A percentile compares a stretch with the other conserved stretches of the same genome.
These are phyloP conservation scores for Amylocystis lapponica DNA, from an alignment of 768 basidiomycete species.

Conservation along the genomic window DNA sequence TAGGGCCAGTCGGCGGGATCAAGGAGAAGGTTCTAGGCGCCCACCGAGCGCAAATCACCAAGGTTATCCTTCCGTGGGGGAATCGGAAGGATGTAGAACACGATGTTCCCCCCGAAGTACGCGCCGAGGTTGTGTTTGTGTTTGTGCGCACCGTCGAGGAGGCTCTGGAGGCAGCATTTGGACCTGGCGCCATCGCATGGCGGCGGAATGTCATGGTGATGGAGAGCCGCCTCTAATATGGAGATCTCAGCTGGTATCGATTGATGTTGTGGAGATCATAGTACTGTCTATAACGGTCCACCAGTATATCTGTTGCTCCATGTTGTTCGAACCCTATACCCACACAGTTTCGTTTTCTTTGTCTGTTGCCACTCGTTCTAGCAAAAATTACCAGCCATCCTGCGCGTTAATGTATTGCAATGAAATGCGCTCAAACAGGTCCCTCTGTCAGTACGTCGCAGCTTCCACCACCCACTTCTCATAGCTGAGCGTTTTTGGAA, in stretches of 20 bases:
- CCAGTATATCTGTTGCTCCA: no score
- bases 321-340: no score
- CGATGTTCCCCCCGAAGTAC: slow-evolving; percentile 71
- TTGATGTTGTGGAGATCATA: no score
- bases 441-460: neutral
- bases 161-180: slow-evolving; percentile 80
- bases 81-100: slow-evolving; percentile 87
- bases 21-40: slow-evolving; percentile 91
- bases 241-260: no score
- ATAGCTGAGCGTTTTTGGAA: slow-evolving; percentile 39
- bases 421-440: no score
- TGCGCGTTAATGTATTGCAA: no score
- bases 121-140: slow-evolving; percentile 71
- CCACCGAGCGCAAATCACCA: slow-evolving; percentile 78
- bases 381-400: no score
- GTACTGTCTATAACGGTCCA: no score
- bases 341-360: no score
- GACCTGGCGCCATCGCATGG: slow-evolving; percentile 63
- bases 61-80: slow-evolving; percentile 77
- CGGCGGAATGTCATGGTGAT: slow-evolving; percentile 44
- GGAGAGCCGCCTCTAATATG: slow-evolving; percentile 44
- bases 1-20: slow-evolving; percentile 84
- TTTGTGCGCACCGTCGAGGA: slow-evolving; percentile 78
- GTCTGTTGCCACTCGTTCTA: no score
- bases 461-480: slow-evolving; percentile 22